These are phyloP conservation scores for Tetrahymena malaccensis DNA, from an alignment of 73 alveolate genomes.

Conservation along the genomic window DNA sequence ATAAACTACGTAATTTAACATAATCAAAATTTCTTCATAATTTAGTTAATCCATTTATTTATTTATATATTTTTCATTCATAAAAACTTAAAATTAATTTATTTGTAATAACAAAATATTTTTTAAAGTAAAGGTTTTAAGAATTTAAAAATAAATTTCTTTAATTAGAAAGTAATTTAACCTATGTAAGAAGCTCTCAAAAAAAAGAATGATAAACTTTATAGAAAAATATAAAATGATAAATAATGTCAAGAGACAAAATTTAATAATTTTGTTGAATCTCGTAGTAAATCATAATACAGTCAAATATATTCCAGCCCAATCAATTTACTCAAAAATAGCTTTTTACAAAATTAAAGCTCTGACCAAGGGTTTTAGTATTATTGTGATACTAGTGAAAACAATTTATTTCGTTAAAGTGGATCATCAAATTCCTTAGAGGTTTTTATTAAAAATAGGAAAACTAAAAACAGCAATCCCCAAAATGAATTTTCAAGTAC, in stretches of 20 bases:
- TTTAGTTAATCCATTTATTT: no score
- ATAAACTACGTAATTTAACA: not conserved
- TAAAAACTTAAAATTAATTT: no score
- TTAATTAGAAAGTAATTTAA: not conserved
- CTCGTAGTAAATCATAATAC: not conserved
- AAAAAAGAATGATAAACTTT: not conserved
- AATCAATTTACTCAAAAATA: no score
- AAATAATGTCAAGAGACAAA: no score
- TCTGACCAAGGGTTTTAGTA: not conserved
- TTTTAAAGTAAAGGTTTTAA: not conserved
- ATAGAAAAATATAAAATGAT: not conserved
- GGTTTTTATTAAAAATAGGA: not conserved
- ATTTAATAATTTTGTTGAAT: not conserved
- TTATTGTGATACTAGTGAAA: not conserved
- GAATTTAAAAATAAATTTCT: not conserved
- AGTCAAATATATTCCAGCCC: not conserved
- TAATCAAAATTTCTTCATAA: no score
- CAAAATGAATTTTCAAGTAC: not conserved
- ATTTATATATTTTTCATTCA: no score
- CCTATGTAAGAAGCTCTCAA: not conserved
- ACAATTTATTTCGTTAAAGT: not conserved
- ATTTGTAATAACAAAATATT: no score
- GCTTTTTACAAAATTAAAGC: not conserved
- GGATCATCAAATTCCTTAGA: not conserved
- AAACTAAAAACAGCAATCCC: no score